phyloP scores from a whole-genome alignment of 148 eudicot genomes.

The Silene conica region DNA sequence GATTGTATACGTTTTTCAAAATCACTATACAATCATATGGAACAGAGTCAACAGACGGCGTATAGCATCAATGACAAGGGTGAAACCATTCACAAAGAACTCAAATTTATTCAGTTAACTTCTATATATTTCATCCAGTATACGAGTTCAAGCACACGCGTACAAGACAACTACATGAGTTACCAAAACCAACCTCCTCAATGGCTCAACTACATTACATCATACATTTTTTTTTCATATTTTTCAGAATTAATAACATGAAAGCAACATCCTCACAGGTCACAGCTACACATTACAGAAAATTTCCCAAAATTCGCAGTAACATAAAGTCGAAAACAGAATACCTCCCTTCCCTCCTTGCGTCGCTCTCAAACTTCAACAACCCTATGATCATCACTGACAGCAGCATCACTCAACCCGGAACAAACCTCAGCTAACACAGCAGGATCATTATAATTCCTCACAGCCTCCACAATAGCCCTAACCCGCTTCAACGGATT shows the following conservation, averaged over 20 bases:
- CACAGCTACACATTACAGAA: not conserved
- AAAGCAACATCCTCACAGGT: slow-evolving; percentile 1
- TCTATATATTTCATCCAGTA: not conserved
- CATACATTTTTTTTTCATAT: not conserved
- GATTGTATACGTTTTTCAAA: not conserved
- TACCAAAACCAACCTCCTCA: slow-evolving; percentile 10
- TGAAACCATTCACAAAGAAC: not conserved
- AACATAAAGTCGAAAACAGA: not conserved
- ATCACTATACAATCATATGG: not conserved
- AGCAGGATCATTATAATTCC: slow-evolving; percentile 66
- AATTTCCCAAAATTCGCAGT: slow-evolving; percentile 1
- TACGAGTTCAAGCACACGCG: slow-evolving; percentile 16
- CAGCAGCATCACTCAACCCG: slow-evolving; percentile 49
- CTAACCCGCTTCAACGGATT: slow-evolving; percentile 60
- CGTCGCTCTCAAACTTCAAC: slow-evolving; percentile 24
- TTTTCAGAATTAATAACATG: slow-evolving; percentile 2
- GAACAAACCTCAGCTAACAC: slow-evolving; percentile 57
- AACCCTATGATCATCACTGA: slow-evolving; percentile 43
- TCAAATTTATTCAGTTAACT: slow-evolving; percentile 13
- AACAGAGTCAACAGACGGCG: not conserved
- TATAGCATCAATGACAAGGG: not conserved
- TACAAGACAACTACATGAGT: slow-evolving; percentile 10
- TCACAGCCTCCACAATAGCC: slow-evolving; percentile 82
- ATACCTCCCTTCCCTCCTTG: slow-evolving; percentile 9
- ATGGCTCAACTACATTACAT: slow-evolving; percentile 17